Evolutionary conservation across 192 early-diverging fungal genomes (phyloP).

Genomic region (Linderina pennispora): DNA sequence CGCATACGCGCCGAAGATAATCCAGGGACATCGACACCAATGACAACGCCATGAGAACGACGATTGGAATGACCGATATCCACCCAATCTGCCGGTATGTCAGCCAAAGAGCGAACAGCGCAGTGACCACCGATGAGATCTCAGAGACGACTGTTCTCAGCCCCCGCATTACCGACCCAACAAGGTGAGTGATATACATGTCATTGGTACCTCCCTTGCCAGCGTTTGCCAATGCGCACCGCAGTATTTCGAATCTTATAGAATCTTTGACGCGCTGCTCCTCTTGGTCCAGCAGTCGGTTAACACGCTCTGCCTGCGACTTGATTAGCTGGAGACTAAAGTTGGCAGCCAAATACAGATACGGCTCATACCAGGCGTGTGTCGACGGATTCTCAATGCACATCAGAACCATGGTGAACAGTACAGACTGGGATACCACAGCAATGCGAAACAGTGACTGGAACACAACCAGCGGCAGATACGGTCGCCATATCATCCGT

Average conservation of each 20-base stretch:
- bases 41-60: neutral
- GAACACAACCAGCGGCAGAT: constrained; percentile 22
- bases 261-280: too few relatives aligned
- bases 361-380: too few relatives aligned
- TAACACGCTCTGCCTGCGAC: too few relatives aligned
- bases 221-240: too few relatives aligned
- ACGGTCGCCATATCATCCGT: constrained; percentile 36
- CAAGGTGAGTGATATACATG: too few relatives aligned
- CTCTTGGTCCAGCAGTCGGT: too few relatives aligned
- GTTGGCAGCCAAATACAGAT: too few relatives aligned
- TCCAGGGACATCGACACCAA: neutral
- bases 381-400: constrained; percentile 24
- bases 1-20: constrained; percentile 1
- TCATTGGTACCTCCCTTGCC: too few relatives aligned
- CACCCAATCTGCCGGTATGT: constrained; percentile 16
- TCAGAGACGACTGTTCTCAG: neutral
- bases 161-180: too few relatives aligned
- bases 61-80: constrained; percentile 15
- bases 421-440: neutral
- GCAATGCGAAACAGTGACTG: constrained; percentile 3
- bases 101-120: constrained; percentile 3
- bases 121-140: neutral
- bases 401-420: constrained; percentile 8
- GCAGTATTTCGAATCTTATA: too few relatives aligned
- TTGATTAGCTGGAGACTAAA: too few relatives aligned